phyloP scores from a whole-genome alignment of 2,329 filamentous ascomycete genomes.

The Ceratocystis diversiconidia region DNA sequence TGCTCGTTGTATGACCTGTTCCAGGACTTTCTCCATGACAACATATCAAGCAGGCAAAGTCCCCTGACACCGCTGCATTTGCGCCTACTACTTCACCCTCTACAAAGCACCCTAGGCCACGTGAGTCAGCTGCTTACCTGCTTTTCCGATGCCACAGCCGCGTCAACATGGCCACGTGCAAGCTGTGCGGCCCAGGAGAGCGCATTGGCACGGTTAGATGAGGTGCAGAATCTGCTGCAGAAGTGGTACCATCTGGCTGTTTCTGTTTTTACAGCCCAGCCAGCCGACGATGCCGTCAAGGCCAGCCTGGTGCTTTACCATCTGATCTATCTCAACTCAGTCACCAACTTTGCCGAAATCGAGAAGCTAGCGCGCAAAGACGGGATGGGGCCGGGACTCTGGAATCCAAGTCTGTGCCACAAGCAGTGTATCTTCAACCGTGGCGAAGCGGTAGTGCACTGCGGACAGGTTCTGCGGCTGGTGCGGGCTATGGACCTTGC shows the following conservation, averaged over 20 bases:
- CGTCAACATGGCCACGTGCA: not conserved
- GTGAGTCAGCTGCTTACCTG: conserved; percentile 51
- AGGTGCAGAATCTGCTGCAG: conserved; percentile 48
- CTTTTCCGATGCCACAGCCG: conserved; percentile 45
- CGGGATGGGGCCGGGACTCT: conserved; percentile 33
- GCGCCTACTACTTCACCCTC: conserved; percentile 52
- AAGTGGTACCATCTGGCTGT: conserved; percentile 55
- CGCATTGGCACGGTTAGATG: conserved; percentile 40
- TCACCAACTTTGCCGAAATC: conserved; percentile 53
- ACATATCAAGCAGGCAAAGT: conserved; percentile 36
- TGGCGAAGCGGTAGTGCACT: conserved; percentile 52
- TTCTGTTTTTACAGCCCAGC: conserved; percentile 39
- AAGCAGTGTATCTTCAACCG: conserved; percentile 49
- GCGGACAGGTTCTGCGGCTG: conserved; percentile 50
- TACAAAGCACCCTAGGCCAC: conserved; percentile 52
- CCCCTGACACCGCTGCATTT: conserved; percentile 41
- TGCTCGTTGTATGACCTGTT: conserved; percentile 49
- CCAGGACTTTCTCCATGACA: conserved; percentile 52
- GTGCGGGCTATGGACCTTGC: conserved; percentile 45
- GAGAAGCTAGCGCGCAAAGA: conserved; percentile 52
- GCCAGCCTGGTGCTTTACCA: conserved; percentile 57
- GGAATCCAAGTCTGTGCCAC: conserved; percentile 40
- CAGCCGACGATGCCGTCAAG: conserved; percentile 44
- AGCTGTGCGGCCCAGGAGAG: conserved; percentile 32
- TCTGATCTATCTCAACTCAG: conserved; percentile 53